phyloP scores from a whole-genome alignment of 2,329 filamentous ascomycete genomes.

The Neodidymelliopsis sp. region DNA sequence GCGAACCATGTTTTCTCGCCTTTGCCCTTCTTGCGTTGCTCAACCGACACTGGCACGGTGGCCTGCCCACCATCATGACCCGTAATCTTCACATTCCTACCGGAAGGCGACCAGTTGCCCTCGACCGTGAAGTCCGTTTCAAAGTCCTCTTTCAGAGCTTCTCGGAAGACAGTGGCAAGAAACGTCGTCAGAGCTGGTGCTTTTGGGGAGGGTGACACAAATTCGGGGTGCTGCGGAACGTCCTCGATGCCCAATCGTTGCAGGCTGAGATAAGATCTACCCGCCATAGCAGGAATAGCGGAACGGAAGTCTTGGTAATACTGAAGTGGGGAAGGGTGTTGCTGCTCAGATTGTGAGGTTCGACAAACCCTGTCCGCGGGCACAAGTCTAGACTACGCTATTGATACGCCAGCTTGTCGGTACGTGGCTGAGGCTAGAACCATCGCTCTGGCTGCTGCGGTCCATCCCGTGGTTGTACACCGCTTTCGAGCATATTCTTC shows the following conservation, averaged over 20 bases:
- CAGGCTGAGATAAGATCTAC: slow-evolving; percentile 16
- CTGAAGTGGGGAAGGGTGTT: slow-evolving; percentile 11
- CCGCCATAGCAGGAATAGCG: slow-evolving; percentile 18
- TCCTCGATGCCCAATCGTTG: slow-evolving; percentile 17
- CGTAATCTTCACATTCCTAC: slow-evolving; percentile 22
- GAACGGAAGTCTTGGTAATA: slow-evolving; percentile 27
- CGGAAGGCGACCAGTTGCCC: slow-evolving; percentile 23
- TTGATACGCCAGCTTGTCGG: neutral
- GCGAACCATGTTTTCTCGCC: slow-evolving; percentile 68
- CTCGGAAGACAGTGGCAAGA: slow-evolving; percentile 25
- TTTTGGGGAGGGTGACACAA: slow-evolving; percentile 6
- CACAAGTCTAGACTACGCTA: slow-evolving; percentile 12
- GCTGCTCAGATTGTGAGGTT: slow-evolving; percentile 7
- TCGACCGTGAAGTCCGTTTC: slow-evolving; percentile 22
- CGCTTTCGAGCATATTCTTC: no score
- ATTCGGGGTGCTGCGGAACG: slow-evolving; percentile 29
- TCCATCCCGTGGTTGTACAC: no score
- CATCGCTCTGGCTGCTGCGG: neutral
- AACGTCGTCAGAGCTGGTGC: slow-evolving; percentile 24
- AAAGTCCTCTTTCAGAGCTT: slow-evolving; percentile 26
- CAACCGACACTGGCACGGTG: slow-evolving; percentile 21
- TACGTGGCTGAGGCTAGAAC: neutral
- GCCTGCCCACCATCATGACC: slow-evolving; percentile 2
- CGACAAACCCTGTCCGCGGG: no score
- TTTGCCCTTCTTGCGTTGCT: slow-evolving; percentile 26